Percentiles rank a stretch among this genome's conserved stretches.
Evolutionary conservation across 768 basidiomycete species (phyloP).

Genomic region (Amyloporia xantha): DNA sequence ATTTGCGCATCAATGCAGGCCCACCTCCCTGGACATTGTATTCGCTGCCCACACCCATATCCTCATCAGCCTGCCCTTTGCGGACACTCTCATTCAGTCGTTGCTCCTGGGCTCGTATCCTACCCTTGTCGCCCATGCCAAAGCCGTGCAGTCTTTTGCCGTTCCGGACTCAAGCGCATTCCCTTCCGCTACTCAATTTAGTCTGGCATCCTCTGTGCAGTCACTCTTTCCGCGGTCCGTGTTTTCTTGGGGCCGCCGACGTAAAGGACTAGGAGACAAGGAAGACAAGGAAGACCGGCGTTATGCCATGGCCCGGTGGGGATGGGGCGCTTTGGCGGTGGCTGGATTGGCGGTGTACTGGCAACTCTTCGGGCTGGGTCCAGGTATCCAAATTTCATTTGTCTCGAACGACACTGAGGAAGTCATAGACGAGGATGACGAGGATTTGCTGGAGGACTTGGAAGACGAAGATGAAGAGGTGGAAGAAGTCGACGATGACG

Average conservation of each 20-base stretch:
- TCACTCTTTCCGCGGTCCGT: slow-evolving; percentile 26
- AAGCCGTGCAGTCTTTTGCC: slow-evolving; percentile 35
- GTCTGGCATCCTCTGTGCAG: slow-evolving; percentile 24
- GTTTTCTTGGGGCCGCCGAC: neutral
- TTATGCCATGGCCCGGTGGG: slow-evolving; percentile 45
- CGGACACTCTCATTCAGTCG: slow-evolving; percentile 50
- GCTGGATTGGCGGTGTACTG: slow-evolving; percentile 35
- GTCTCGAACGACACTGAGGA: slow-evolving; percentile 1
- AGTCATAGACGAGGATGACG: slow-evolving; percentile 11
- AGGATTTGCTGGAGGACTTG: slow-evolving; percentile 8
- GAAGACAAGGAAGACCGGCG: slow-evolving; percentile 38
- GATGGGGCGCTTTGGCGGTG: slow-evolving; percentile 42
- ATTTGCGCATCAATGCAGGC: slow-evolving; percentile 30
- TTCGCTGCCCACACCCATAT: slow-evolving; percentile 66
- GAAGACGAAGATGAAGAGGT: slow-evolving; percentile 8
- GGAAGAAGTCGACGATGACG: neutral
- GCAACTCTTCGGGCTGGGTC: slow-evolving; percentile 6
- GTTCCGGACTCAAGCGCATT: slow-evolving; percentile 21
- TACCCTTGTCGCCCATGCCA: slow-evolving; percentile 50
- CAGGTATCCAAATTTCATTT: neutral
- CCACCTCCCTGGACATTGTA: slow-evolving; percentile 55
- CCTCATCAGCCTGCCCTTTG: slow-evolving; percentile 50
- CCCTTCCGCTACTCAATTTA: slow-evolving; percentile 3
- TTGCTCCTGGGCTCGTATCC: slow-evolving; percentile 53
- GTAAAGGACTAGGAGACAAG: slow-evolving; percentile 4